Percentiles rank a stretch among this genome's conserved stretches.
These are phyloP conservation scores for Ceratocystis huliohia DNA, from an alignment of 2,329 filamentous ascomycete species.

Conservation along the genomic window DNA sequence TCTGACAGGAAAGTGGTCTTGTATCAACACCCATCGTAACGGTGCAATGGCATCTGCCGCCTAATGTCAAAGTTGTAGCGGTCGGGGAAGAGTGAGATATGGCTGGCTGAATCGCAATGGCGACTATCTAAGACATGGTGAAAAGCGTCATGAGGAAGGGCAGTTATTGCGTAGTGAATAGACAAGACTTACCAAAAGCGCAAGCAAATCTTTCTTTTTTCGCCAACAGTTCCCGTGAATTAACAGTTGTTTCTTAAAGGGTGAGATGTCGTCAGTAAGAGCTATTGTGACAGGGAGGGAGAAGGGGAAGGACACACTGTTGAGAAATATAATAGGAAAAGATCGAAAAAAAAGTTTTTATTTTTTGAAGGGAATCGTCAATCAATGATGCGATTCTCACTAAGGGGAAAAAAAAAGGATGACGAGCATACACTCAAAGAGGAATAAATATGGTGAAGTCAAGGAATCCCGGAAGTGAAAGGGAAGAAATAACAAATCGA, in stretches of 20 bases:
- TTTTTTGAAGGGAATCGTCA: background rate
- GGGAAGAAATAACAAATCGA: background rate
- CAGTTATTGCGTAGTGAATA: background rate
- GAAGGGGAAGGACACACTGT: background rate
- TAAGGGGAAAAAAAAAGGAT: background rate
- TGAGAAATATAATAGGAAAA: slow-evolving; percentile 4
- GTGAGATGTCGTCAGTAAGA: background rate
- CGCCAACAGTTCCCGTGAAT: background rate
- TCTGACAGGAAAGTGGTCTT: background rate
- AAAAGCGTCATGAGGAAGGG: background rate
- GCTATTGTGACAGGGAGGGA: background rate
- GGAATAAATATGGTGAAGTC: slow-evolving; percentile 5
- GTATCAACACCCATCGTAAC: background rate
- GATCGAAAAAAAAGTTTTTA: background rate
- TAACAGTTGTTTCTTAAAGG: background rate
- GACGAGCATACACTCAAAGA: background rate
- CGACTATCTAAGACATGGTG: background rate
- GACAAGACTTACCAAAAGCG: background rate
- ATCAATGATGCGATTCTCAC: slow-evolving; percentile 3
- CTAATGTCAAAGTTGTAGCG: background rate
- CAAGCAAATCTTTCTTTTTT: background rate
- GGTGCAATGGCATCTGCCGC: background rate
- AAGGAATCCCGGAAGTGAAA: background rate
- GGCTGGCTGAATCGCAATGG: slow-evolving; percentile 5
- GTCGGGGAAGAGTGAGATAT: background rate